These are phyloP conservation scores for Puya raimondii DNA, from an alignment of 176 grass and related monocot species.

Conservation along the genomic window DNA sequence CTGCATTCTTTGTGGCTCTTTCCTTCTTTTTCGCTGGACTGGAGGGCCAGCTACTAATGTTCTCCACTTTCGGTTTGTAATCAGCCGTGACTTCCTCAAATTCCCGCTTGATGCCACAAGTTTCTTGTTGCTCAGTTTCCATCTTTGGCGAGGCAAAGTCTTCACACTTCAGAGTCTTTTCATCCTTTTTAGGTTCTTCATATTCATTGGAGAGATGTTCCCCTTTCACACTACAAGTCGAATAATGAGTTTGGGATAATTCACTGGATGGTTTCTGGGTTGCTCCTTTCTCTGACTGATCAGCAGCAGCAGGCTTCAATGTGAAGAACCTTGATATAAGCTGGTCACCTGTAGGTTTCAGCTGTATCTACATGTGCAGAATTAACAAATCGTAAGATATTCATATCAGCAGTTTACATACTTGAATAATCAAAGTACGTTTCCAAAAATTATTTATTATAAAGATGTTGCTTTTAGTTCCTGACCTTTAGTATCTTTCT, in stretches of 20 bases:
- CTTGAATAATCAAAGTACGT: too few species aligned
- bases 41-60: neutral
- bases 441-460: too few species aligned
- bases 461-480: too few species aligned
- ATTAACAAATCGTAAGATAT: conserved; percentile 8
- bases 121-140: conserved; percentile 1
- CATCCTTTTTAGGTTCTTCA: conserved; percentile 18
- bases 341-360: conserved; percentile 38
- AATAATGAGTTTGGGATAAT: conserved; percentile 12
- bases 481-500: too few species aligned
- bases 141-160: conserved; percentile 12
- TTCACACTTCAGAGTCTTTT: conserved; percentile 7
- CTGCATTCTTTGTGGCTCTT: conserved; percentile 26
- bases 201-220: conserved; percentile 1
- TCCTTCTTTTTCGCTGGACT: conserved; percentile 34
- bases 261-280: neutral
- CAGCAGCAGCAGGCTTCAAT: conserved; percentile 31
- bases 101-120: conserved; percentile 41
- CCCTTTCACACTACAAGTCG: conserved; percentile 11
- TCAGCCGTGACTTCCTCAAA: conserved; percentile 26
- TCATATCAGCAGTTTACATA: too few species aligned
- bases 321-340: conserved; percentile 66
- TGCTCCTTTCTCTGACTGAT: conserved; percentile 13
- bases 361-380: conserved; percentile 33
- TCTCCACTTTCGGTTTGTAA: conserved; percentile 7